Evolutionary conservation across 2,329 filamentous ascomycete species (phyloP), one percentile per base, ranked within the genome.

Genomic region (Sodiomyces alkalinus): DNA sequence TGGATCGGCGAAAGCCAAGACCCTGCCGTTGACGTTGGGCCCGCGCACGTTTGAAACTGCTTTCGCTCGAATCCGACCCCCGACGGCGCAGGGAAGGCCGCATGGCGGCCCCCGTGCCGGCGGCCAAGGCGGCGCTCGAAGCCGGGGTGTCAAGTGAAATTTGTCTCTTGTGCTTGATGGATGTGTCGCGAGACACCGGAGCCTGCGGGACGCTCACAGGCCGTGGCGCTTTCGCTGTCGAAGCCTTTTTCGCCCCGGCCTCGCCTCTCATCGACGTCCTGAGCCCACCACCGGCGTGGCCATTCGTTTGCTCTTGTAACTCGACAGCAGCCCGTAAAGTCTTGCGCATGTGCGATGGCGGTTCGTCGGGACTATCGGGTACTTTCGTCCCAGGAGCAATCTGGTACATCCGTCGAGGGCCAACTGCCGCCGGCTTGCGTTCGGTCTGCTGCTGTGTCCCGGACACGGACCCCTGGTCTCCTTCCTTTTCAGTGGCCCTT

Each of bases 31-130:
- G 46, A 21, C 52, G 52, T 5, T 49, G 46, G 20, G 64, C 54
- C 35, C 68, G 65, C 23, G 59, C 52, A 17, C 81, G 75, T 44
- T 70, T 78, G 56, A 93, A 93, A 47, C 82, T 92, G 52, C 80
- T 92, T 24, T 81, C 75, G 42, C 77, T 82, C 17, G 68, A 74
- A 39, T 74, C 71, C 1, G 75, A 80, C 12, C 56, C 60, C 7
- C 58, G 64, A 2, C 74, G 64, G 32, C 57, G 54, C 7, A 71
- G 49, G 5, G 43, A 40, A 9, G 59, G 42, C 23, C 46, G 48
- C 17, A 31, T 27, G 4, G n/a, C n/a, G n/a, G n/a, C n/a, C n/a
- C n/a, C n/a, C n/a, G n/a, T n/a, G n/a, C n/a, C n/a, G n/a, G 17
- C 32, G 7, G 36, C 34, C 19, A 42, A 33, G 16, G 36, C 31